phyloP scores from a whole-genome alignment of 495 filamentous ascomycete genomes.

The Xylaria palmicola region DNA sequence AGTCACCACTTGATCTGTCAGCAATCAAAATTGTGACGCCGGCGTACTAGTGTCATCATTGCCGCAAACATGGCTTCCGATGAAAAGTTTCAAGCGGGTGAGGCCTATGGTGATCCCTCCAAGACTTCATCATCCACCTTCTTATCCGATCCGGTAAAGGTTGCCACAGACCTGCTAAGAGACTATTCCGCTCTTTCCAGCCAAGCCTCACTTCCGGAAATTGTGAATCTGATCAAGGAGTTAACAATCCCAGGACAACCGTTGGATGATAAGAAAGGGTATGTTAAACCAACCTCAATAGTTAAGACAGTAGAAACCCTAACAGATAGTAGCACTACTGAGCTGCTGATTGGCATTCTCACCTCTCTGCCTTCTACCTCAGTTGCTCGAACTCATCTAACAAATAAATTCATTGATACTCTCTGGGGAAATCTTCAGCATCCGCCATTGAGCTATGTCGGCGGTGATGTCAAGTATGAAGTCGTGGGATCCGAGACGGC shows the following conservation, averaged over 20 bases:
- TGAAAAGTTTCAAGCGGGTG: conserved; percentile 25
- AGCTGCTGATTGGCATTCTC: conserved; percentile 34
- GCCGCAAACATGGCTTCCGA: conserved; percentile 15
- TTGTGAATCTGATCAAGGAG: conserved; percentile 26
- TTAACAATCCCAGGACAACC: conserved; percentile 28
- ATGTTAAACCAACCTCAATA: neutral
- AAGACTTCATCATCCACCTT: conserved; percentile 21
- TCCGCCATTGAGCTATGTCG: conserved; percentile 61
- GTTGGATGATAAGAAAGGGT: conserved; percentile 35
- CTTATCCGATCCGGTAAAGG: conserved; percentile 27
- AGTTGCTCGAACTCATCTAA: conserved; percentile 51
- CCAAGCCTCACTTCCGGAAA: conserved; percentile 24
- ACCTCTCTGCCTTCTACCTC: conserved; percentile 55
- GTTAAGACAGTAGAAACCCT: neutral
- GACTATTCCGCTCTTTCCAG: conserved; percentile 24
- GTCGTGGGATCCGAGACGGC: conserved; percentile 19
- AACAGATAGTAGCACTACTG: conserved; percentile 26
- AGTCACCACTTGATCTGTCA: too few relatives aligned
- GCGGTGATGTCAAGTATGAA: conserved; percentile 33
- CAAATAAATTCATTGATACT: conserved; percentile 58
- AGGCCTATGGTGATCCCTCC: conserved; percentile 20
- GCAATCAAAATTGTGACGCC: too few relatives aligned
- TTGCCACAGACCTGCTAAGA: conserved; percentile 29
- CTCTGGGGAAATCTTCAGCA: conserved; percentile 71
- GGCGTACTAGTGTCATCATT: too few relatives aligned